phyloP scores from a whole-genome alignment of 345 rosid genomes.

The Noccaea bulbosa region DNA sequence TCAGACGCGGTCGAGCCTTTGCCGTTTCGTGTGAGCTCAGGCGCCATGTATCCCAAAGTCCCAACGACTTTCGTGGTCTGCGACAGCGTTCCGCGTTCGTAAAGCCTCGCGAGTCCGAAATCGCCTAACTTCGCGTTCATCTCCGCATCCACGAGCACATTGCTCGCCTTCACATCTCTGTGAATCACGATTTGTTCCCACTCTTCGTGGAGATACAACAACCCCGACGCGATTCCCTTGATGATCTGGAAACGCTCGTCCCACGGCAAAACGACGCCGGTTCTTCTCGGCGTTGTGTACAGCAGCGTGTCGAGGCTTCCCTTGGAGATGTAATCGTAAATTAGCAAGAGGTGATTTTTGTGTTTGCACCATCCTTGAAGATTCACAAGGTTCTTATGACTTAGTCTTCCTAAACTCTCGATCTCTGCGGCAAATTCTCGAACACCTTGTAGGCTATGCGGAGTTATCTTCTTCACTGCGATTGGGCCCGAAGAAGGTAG shows the following conservation, averaged over 20 bases:
- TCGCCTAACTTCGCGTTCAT: slow-evolving; percentile 54
- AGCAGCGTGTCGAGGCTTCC: slow-evolving; percentile 39
- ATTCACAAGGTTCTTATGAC: slow-evolving; percentile 64
- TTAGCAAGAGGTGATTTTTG: slow-evolving; percentile 53
- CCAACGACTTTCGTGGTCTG: slow-evolving; percentile 61
- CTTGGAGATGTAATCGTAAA: slow-evolving; percentile 51
- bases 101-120: slow-evolving; percentile 67
- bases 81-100: slow-evolving; percentile 54
- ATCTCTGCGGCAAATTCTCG: slow-evolving; percentile 63
- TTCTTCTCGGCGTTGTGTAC: slow-evolving; percentile 14
- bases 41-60: slow-evolving; percentile 71
- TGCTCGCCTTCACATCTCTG: slow-evolving; percentile 44
- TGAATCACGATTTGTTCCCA: slow-evolving; percentile 46
- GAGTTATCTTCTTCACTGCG: slow-evolving; percentile 45
- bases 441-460: slow-evolving; percentile 52
- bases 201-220: slow-evolving; percentile 43
- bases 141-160: slow-evolving; percentile 39
- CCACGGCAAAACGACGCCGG: slow-evolving; percentile 34
- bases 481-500: slow-evolving; percentile 21
- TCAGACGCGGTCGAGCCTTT: slow-evolving; percentile 62
- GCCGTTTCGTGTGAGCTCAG: slow-evolving; percentile 60
- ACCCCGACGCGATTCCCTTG: slow-evolving; percentile 37
- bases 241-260: slow-evolving; percentile 37
- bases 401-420: slow-evolving; percentile 60
- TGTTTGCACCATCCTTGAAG: slow-evolving; percentile 71